Base-by-base conservation (phyloP, 768 basidiomycete species). In the Serendipita vermifera region DNA sequence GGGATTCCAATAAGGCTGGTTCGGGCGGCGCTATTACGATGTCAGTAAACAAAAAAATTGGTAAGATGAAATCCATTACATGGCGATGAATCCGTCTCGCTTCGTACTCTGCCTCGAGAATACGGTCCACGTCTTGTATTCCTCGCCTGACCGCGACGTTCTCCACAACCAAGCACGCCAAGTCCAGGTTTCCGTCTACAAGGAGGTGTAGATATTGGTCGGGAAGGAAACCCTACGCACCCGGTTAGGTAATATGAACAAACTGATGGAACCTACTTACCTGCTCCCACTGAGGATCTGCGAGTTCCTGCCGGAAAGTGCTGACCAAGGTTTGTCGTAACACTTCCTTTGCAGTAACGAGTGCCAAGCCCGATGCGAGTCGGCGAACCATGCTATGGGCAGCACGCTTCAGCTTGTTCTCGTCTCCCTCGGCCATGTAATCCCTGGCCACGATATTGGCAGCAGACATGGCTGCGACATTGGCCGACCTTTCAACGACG, bases 291-390 rank as follows among this genome's bases (percentile, higher is more conserved):
- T 51, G 46, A 9, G 46, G 46, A 26, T 51, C 46, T 7, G 46
- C 20, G n/a, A 51, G 27, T 31, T 51, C 46, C 32, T 51, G 46
- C 9, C 46, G 46, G 46, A 51, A 51, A n/a, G 46, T 51, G 24
- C 46, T 51, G 11, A 29, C 46, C 9, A 51, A 31, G 5, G 46
- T 51, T 31, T 51, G 46, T 65, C 91, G 84, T 57, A 99, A 70
- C 1, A 94, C 93, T 64, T 99, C 96, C 67, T 97, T 98, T 76
- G 94, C 98, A 15, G 96, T 98, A 14, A 99, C 96, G 55, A 97
- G 72, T 24, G 96, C 96, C 46, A 99, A 78, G 62, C 88, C 93
- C 36, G 94, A 93, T 14, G 96, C 96, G 54, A 99, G 79, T 67
- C 91, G 94, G 69, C 91, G 90, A 1, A 92, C 93, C 93, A 97